Evolutionary conservation across 176 grass and related monocot species (phyloP).

Genomic region (Triticum urartu): DNA sequence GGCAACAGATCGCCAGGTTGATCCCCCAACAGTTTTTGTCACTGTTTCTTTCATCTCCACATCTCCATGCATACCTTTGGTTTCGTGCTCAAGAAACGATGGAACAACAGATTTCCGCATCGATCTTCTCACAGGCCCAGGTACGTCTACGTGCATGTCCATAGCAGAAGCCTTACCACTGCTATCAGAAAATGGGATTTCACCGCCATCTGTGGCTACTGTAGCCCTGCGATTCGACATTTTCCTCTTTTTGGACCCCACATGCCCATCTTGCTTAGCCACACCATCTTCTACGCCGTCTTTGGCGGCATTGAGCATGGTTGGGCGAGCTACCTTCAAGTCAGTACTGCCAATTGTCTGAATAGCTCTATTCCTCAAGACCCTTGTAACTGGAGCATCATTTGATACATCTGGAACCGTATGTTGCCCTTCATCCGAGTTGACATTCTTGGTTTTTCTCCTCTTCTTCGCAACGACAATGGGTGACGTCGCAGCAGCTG

Average conservation of each 20-base stretch:
- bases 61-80: background rate
- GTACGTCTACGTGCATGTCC: background rate
- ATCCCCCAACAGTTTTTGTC: conserved; percentile 10
- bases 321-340: background rate
- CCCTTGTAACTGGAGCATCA: conserved; percentile 11
- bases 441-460: background rate
- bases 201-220: background rate
- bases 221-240: background rate
- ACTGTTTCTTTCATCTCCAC: background rate
- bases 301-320: background rate
- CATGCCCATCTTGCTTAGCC: background rate
- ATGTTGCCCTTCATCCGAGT: background rate
- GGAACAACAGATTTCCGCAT: conserved; percentile 19
- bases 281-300: conserved; percentile 4
- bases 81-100: conserved; percentile 1
- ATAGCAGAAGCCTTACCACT: background rate
- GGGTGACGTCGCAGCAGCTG: background rate
- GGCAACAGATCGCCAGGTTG: conserved; percentile 26
- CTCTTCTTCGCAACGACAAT: conserved; percentile 23
- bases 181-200: background rate
- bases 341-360: background rate
- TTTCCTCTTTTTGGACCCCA: conserved; percentile 7
- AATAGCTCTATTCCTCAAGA: conserved; percentile 28
- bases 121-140: conserved; percentile 2
- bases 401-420: background rate